Conservation (phyloP, 2,329 filamentous ascomycete genomes). For the Colletotrichum sp. region DNA sequence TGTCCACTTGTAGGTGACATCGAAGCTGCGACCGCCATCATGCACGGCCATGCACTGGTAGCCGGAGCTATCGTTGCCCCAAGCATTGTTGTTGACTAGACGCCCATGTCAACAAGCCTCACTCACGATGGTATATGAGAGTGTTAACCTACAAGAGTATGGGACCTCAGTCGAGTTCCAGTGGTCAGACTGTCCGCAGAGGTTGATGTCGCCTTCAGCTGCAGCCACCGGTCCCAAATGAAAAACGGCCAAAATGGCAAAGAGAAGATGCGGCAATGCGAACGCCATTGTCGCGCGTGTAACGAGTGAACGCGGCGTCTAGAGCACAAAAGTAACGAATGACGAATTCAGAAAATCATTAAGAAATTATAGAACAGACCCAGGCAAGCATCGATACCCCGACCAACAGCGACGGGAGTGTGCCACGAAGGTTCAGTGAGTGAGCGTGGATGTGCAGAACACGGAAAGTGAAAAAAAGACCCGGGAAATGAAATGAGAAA, state of each 20-base stretch:
- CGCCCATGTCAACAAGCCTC: not conserved
- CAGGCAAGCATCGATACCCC: not conserved
- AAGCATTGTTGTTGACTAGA: conserved; percentile 19
- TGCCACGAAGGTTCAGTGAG: not conserved
- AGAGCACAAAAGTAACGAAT: not conserved
- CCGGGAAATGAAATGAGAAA: not conserved
- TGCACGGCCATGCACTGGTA: conserved; percentile 17
- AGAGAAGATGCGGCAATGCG: not conserved
- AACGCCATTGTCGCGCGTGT: not conserved
- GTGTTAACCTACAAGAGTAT: conserved; percentile 7
- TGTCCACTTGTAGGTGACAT: conserved; percentile 16
- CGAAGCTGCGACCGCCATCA: conserved; percentile 10
- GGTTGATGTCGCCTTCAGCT: not conserved
- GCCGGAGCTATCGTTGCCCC: conserved; percentile 19
- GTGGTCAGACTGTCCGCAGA: conserved; percentile 18
- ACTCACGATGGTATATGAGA: not conserved
- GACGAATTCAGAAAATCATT: not conserved
- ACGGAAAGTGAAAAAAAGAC: not conserved
- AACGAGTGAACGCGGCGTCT: not conserved
- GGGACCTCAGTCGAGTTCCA: conserved; percentile 20
- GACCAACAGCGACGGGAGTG: not conserved
- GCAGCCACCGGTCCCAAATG: not conserved
- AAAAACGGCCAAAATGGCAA: not conserved
- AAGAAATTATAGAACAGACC: not conserved
- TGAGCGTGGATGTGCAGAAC: not conserved